These are phyloP conservation scores for Acer campestre DNA, from an alignment of 345 rosid species.

Conservation along the genomic window DNA sequence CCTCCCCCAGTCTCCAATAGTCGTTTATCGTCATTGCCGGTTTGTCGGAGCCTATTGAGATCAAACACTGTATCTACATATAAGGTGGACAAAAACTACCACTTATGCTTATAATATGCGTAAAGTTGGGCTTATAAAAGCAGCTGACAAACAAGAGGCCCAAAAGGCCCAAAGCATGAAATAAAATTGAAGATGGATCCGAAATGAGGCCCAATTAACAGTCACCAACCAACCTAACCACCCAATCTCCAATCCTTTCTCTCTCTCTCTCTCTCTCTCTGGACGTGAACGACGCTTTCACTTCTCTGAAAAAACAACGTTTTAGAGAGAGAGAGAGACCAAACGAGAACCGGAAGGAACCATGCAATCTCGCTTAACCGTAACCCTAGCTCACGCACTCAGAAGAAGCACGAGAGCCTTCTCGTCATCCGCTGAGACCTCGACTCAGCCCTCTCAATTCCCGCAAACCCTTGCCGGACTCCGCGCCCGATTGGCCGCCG, in stretches of 20 bases:
- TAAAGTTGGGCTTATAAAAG: background rate
- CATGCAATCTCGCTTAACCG: slow-evolving; percentile 37
- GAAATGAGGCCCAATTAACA: background rate
- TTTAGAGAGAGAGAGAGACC: slow-evolving; percentile 2
- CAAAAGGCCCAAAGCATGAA: background rate
- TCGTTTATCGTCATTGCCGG: too few relatives aligned
- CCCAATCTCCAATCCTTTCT: background rate
- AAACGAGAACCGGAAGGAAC: background rate
- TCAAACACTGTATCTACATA: too few relatives aligned
- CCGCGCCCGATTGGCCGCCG: slow-evolving; percentile 81
- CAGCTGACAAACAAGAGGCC: background rate
- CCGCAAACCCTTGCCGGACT: slow-evolving; percentile 70
- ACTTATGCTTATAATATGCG: too few relatives aligned
- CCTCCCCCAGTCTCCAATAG: background rate
- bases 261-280: background rate
- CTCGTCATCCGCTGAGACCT: slow-evolving; percentile 40
- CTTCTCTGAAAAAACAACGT: background rate
- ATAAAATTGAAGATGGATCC: background rate
- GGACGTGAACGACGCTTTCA: background rate
- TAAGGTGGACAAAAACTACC: too few relatives aligned
- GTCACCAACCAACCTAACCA: slow-evolving; percentile 12
- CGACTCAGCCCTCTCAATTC: slow-evolving; percentile 40
- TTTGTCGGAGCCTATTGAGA: too few relatives aligned
- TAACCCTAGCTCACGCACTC: slow-evolving; percentile 37
- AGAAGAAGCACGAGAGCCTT: slow-evolving; percentile 26